Evolutionary conservation across 73 alveolate species (phyloP).

Genomic region (Stentor coeruleus): DNA sequence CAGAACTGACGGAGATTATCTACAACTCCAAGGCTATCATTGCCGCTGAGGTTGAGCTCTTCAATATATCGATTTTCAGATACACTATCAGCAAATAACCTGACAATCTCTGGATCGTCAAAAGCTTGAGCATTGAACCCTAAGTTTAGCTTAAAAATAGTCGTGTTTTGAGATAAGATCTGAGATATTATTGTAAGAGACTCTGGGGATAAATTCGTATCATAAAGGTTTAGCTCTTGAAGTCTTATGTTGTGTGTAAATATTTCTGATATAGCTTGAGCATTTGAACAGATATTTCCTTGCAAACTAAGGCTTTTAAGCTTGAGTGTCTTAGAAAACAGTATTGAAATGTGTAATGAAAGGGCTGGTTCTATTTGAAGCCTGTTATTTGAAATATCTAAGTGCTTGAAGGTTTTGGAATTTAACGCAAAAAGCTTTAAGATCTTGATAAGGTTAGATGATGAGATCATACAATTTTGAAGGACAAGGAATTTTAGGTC

Average conservation of each 20-base stretch:
- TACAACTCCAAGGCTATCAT: background rate
- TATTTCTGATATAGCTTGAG: background rate
- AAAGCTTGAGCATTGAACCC: background rate
- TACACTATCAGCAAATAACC: background rate
- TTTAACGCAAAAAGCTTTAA: background rate
- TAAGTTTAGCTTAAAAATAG: background rate
- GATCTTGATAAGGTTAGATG: background rate
- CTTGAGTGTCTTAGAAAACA: background rate
- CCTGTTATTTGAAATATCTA: constrained; percentile 1
- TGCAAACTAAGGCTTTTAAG: background rate
- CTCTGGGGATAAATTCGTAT: background rate
- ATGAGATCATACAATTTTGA: constrained; percentile 17
- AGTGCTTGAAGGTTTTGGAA: background rate
- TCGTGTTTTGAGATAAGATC: constrained; percentile 1
- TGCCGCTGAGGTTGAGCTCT: constrained; percentile 12
- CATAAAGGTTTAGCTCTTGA: constrained; percentile 4
- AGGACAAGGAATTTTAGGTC: background rate
- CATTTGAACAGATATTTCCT: background rate
- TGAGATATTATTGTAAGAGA: background rate
- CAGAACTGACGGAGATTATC: background rate
- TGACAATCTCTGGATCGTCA: background rate
- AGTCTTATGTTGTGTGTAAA: background rate
- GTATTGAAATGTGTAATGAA: background rate
- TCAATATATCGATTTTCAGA: background rate
- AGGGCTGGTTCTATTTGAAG: background rate